Base-by-base conservation (phyloP, 2,329 filamentous ascomycete species). In the Tympanopsis confertula region DNA sequence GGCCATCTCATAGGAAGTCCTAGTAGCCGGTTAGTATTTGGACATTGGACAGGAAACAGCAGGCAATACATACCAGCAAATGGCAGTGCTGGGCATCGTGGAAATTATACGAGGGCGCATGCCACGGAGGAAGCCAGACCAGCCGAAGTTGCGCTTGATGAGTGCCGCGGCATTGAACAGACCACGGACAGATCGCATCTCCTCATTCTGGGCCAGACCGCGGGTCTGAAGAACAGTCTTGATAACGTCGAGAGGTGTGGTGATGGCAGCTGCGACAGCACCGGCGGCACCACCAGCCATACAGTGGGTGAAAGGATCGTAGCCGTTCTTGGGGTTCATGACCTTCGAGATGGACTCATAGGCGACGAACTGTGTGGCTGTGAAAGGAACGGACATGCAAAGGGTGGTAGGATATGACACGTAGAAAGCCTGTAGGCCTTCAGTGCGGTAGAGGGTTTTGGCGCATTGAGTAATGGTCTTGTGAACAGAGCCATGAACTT, bases 371-470 rank as follows among this genome's bases (percentile, higher is more conserved):
- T 82, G 78, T 13, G 79, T 67, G 13, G 78, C 78, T 14, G 78
- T 82, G 53, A 82, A 82, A 1, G 78, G 78, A 3, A 82, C 75
- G 14, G 78, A 82, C 78, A 82, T 82, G 56, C 74, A 77, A 39
- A 82, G 62, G n/a, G 78, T 82, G 18, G 78, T 82, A 13, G 78
- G 78, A 51, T 82, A 82, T 33, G 78, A 82, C 44, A 82, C 69
- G 60, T 82, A 82, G 59, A 82, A 82, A 35, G 78, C 78, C 42
- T 68, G 63, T 37, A 82, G 55, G 38, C 78, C 78, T 55, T 82
- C 78, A 35, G 62, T 65, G 41, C 66, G 69, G 57, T 78, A 79
- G 36, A 82, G 70, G 33, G 69, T 62, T 42, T 61, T 62, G 36
- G 77, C 76, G 59, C 78, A 82, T 46, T 80, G 65, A 35, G 61